phyloP scores from a whole-genome alignment of 2,329 filamentous ascomycete genomes.

The Hymenoscyphus fraxineus region DNA sequence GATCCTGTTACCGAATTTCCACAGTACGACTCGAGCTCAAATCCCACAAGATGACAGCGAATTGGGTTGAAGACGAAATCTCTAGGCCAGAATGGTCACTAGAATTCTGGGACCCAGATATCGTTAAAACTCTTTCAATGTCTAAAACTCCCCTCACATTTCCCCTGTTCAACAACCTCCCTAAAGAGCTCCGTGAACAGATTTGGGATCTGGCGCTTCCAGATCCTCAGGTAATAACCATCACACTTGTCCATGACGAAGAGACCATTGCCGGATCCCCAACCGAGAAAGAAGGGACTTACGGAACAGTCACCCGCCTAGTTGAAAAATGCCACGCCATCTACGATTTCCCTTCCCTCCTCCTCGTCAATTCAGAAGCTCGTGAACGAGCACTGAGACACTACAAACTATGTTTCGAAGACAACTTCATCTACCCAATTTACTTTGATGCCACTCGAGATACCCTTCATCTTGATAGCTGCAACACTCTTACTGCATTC shows the following conservation, averaged over 20 bases:
- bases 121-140: background rate
- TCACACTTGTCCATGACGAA: constrained; percentile 2
- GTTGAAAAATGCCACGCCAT: background rate
- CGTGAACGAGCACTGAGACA: constrained; percentile 10
- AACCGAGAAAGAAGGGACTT: background rate
- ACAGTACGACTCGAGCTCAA: background rate
- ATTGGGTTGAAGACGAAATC: background rate
- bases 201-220: constrained; percentile 6
- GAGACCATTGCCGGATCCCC: background rate
- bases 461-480: background rate
- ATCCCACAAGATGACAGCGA: background rate
- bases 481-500: background rate
- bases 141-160: background rate
- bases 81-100: background rate
- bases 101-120: background rate
- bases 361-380: constrained; percentile 10
- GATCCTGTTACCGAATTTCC: background rate
- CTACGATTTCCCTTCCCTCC: constrained; percentile 5
- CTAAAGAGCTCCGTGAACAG: background rate
- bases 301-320: background rate
- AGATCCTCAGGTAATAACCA: constrained; percentile 1
- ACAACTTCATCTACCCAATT: constrained; percentile 4
- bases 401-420: constrained; percentile 7
- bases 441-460: background rate
- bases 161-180: background rate